Conservation (phyloP, 345 rosid genomes). For the Firmiana major region DNA sequence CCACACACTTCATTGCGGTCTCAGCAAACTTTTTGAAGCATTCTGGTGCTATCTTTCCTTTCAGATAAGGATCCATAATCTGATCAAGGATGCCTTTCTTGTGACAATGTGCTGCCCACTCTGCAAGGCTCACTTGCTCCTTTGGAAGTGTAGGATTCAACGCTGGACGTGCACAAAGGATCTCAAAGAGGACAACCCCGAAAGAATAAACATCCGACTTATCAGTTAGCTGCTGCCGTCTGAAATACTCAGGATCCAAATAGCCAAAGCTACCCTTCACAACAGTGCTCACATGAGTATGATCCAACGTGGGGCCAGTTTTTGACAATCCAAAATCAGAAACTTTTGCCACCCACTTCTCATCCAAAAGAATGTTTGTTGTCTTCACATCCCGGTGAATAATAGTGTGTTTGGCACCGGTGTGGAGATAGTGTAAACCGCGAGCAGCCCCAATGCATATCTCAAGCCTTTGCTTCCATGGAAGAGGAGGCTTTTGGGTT, state of each 20-base stretch:
- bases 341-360: slow-evolving; percentile 99
- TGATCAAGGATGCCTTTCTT: slow-evolving; percentile 91
- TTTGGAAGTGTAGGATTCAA: slow-evolving; percentile 78
- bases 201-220: slow-evolving; percentile 96
- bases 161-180: slow-evolving; percentile 93
- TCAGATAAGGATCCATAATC: slow-evolving; percentile 74
- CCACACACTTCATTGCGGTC: slow-evolving; percentile 93
- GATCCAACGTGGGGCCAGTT: slow-evolving; percentile 92
- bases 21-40: slow-evolving; percentile 94
- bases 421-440: slow-evolving; percentile 91
- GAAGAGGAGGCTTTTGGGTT: slow-evolving; percentile 73
- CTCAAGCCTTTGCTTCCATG: slow-evolving; percentile 98
- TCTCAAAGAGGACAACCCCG: slow-evolving; percentile 90
- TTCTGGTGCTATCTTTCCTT: slow-evolving; percentile 83
- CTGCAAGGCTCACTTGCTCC: slow-evolving; percentile 97
- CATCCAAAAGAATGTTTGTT: slow-evolving; percentile 88
- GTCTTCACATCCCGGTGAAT: slow-evolving; percentile 98
- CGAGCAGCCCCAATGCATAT: slow-evolving; percentile 96
- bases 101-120: slow-evolving; percentile 95
- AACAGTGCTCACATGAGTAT: slow-evolving; percentile 96
- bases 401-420: slow-evolving; percentile 94
- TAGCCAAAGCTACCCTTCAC: slow-evolving; percentile 98
- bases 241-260: slow-evolving; percentile 93
- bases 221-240: slow-evolving; percentile 91
- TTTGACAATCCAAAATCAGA: slow-evolving; percentile 95